A percentile compares a stretch with the other conserved stretches of the same genome.
Conservation (phyloP, 768 basidiomycete species). For the Podaxis carcinomalis region DNA sequence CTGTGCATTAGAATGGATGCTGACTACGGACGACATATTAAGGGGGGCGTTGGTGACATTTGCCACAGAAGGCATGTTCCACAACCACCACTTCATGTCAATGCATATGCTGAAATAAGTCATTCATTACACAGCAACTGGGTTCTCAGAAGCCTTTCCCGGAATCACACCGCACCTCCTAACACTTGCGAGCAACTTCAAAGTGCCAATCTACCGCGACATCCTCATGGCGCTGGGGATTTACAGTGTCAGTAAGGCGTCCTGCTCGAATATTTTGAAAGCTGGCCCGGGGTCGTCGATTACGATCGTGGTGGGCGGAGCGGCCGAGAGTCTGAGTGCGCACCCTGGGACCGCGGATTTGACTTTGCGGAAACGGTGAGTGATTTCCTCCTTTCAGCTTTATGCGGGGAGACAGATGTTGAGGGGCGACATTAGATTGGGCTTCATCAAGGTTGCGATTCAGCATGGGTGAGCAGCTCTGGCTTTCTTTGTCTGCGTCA, state of each 20-base stretch:
- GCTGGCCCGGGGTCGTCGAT: slow-evolving; percentile 65
- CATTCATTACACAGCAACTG: slow-evolving; percentile 56
- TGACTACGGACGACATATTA: slow-evolving; percentile 4
- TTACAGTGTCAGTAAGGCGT: slow-evolving; percentile 86
- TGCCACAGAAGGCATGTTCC: slow-evolving; percentile 74
- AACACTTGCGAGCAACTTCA: slow-evolving; percentile 87
- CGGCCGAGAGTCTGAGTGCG: slow-evolving; percentile 90
- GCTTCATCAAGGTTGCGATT: slow-evolving; percentile 94
- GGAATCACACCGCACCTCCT: slow-evolving; percentile 92
- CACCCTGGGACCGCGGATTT: slow-evolving; percentile 96
- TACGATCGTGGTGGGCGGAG: slow-evolving; percentile 95
- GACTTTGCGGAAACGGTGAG: slow-evolving; percentile 69
- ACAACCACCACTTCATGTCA: not conserved
- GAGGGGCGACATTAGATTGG: slow-evolving; percentile 45
- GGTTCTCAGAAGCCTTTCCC: slow-evolving; percentile 86
- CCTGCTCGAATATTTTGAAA: slow-evolving; percentile 85
- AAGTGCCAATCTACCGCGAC: slow-evolving; percentile 91
- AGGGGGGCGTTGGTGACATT: slow-evolving; percentile 97
- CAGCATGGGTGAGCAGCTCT: slow-evolving; percentile 69
- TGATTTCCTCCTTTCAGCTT: not conserved
- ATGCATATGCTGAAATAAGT: not conserved
- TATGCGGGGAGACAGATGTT: not conserved
- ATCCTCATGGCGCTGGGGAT: slow-evolving; percentile 83
- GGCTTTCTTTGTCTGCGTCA: not conserved
- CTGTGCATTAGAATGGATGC: not conserved